Evolutionary conservation across 352 stramenopile species (phyloP).

Genomic region (Halophytophthora batemanensis): DNA sequence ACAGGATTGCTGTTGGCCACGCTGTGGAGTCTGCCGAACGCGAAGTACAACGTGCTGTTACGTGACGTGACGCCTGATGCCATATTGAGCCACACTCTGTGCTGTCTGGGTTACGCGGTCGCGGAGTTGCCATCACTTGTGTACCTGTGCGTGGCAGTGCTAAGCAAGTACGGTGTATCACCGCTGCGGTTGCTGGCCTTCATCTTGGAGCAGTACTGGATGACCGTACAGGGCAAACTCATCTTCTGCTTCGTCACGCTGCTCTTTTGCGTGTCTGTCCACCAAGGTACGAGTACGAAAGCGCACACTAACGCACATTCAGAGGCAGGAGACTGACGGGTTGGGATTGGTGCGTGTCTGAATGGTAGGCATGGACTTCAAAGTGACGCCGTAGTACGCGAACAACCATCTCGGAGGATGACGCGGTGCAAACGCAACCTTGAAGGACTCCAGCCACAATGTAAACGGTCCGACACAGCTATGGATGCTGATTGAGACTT

Average conservation of each 20-base stretch:
- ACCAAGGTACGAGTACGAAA: slow-evolving; percentile 10
- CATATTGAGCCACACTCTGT: slow-evolving; percentile 3
- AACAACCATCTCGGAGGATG: no score
- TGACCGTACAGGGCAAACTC: slow-evolving; percentile 28
- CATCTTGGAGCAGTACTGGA: slow-evolving; percentile 35
- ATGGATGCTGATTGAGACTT: no score
- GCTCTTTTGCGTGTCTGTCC: slow-evolving; percentile 17
- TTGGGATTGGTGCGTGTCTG: background rate
- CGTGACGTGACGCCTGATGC: slow-evolving; percentile 4
- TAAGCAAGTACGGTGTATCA: slow-evolving; percentile 28
- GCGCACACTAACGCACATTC: background rate
- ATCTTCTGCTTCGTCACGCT: slow-evolving; percentile 18
- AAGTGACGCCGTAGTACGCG: no score
- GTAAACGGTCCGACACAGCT: no score
- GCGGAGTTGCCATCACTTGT: slow-evolving; percentile 14
- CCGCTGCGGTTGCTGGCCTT: slow-evolving; percentile 28
- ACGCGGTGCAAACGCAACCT: no score
- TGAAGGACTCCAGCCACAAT: no score
- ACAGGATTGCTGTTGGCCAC: slow-evolving; percentile 16
- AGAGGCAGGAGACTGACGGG: background rate
- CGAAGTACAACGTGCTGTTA: slow-evolving; percentile 24
- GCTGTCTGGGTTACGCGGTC: slow-evolving; percentile 10
- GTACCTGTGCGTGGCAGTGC: slow-evolving; percentile 11
- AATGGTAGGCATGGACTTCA: background rate
- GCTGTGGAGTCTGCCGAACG: slow-evolving; percentile 26